A percentile compares a stretch with the other conserved stretches of the same genome.
These are phyloP conservation scores for Termitomyces sp. DNA, from an alignment of 1,284 basidiomycete species.

Conservation along the genomic window DNA sequence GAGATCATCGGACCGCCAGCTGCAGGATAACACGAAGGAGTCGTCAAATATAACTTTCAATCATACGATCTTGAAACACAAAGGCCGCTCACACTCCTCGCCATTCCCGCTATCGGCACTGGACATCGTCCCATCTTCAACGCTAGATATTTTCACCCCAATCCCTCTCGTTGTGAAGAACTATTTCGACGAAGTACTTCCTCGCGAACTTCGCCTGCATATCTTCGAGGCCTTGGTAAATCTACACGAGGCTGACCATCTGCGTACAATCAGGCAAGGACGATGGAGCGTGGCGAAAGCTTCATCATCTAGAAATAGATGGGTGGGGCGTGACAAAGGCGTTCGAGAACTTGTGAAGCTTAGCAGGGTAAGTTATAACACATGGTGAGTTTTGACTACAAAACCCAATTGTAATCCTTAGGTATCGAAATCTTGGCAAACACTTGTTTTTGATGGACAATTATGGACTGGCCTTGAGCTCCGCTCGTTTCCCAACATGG, in stretches of 20 bases:
- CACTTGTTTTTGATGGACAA: conserved; percentile 81
- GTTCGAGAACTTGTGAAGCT: conserved; percentile 75
- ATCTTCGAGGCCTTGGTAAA: conserved; percentile 53
- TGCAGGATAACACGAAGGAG: conserved; percentile 7
- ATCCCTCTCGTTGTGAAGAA: conserved; percentile 44
- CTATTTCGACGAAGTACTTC: conserved; percentile 64
- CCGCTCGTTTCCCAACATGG: conserved; percentile 53
- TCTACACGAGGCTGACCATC: conserved; percentile 52
- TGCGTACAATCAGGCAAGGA: conserved; percentile 34
- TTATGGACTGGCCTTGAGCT: conserved; percentile 73
- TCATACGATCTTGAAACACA: conserved; percentile 33
- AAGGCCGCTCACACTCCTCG: conserved; percentile 59
- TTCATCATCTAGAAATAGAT: conserved; percentile 50
- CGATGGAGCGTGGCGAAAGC: conserved; percentile 59
- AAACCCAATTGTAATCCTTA: conserved; percentile 26
- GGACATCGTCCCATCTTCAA: conserved; percentile 47
- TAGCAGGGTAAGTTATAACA: conserved; percentile 57
- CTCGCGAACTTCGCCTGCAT: conserved; percentile 69
- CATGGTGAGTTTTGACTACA: conserved; percentile 5
- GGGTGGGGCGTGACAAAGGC: conserved; percentile 70
- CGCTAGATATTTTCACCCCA: conserved; percentile 46
- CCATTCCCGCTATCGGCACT: conserved; percentile 55
- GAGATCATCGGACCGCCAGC: conserved; percentile 9
- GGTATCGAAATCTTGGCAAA: conserved; percentile 81
- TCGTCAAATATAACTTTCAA: conserved; percentile 12